Base-by-base conservation (phyloP, 2,329 filamentous ascomycete genomes). In the Sarocladiaceae sp. region DNA sequence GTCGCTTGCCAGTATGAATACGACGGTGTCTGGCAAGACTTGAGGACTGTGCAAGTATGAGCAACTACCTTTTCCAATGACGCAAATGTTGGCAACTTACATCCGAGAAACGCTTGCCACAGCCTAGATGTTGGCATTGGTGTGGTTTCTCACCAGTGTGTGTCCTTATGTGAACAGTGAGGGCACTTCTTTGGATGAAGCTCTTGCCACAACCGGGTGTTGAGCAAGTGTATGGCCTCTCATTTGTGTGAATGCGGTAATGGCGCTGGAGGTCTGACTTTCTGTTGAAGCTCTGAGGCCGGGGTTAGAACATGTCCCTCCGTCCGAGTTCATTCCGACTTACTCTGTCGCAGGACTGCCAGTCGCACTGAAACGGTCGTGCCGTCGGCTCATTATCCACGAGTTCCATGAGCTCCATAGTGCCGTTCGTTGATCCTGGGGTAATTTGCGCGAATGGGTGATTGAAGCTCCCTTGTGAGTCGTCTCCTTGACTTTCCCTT, bases 91-190 rank as follows among this genome's bases (percentile, higher is more conserved):
- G 12, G 13, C 23, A 5, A 70, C 78, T 52, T 63, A 83, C 81
- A 63, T 85, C 82, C 45, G 82, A 84, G 56, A 85, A 85, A 32
- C 78, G 70, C 65, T 85, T 85, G 34, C 76, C 78, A 54, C 82
- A 85, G 16, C 77, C 80, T 20, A 74, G 63, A 51, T 82, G 75
- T 55, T 80, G 73, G 55, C 82, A 86, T 53, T 79, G 73, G 52
- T 85, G 80, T 47, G 82, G 82, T 61, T 85, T 86, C 65, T 85
- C 82, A 46, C 81, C 80, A 1, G 80, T 85, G 51, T 85, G 82
- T 11, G 80, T 85, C 50, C 82, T 75, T 46, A 81, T 82, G 58
- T 86, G 82, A 32, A 85, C 82, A 3, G 80, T 85, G 52, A 85
- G 62, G 31, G 82, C 82, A 60, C 81, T 85, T 48, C 80, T 69